These are phyloP conservation scores for Gomphus bonarii DNA, from an alignment of 1,284 basidiomycete genomes.

Conservation along the genomic window DNA sequence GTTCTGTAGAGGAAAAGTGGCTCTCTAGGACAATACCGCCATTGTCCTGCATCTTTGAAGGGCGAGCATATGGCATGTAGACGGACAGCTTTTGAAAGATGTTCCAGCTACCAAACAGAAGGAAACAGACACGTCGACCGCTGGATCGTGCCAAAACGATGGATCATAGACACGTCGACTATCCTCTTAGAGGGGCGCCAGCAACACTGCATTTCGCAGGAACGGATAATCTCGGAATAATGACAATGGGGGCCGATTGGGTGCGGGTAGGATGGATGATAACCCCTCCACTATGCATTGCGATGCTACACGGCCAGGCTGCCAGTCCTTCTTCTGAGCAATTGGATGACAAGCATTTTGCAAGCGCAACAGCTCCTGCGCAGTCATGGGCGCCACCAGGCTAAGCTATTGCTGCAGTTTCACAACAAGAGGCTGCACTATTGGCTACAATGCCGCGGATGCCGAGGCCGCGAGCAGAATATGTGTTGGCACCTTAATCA, in stretches of 20 bases:
- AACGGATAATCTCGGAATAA: slow-evolving; percentile 5
- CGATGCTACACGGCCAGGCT: background rate
- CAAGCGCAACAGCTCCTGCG: background rate
- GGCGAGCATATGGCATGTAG: slow-evolving; percentile 10
- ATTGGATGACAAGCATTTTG: background rate
- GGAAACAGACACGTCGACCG: background rate
- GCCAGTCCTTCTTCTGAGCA: background rate
- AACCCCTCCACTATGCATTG: too few relatives aligned
- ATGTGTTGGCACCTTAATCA: background rate
- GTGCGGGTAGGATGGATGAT: background rate
- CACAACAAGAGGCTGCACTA: background rate
- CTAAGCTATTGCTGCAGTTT: background rate
- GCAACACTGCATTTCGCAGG: background rate
- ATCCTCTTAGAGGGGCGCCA: background rate
- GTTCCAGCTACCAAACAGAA: background rate
- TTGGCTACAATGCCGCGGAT: background rate
- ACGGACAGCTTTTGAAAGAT: background rate
- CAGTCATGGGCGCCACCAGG: background rate
- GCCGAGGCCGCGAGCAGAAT: background rate
- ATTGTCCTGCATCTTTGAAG: slow-evolving; percentile 1
- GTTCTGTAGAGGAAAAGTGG: background rate
- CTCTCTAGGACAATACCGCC: background rate
- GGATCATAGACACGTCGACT: background rate
- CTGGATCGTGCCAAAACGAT: background rate
- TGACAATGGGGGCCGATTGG: background rate